Evolutionary conservation across 1,284 basidiomycete species (phyloP).

Genomic region (Ganoderma lingzhi): DNA sequence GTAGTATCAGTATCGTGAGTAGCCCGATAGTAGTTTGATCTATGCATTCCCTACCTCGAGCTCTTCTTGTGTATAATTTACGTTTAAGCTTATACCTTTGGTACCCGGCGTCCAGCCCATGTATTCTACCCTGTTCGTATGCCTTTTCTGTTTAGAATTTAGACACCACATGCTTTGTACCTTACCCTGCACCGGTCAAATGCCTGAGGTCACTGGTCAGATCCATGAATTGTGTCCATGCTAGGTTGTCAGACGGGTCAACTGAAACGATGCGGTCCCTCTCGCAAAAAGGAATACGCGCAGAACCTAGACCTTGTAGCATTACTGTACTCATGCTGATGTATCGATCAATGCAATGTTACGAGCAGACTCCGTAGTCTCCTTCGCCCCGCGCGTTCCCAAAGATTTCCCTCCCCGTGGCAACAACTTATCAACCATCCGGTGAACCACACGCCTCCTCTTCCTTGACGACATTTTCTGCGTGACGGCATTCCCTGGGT

Average conservation of each 20-base stretch:
- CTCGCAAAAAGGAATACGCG: slow-evolving; percentile 8
- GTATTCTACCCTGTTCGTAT: slow-evolving; percentile 9
- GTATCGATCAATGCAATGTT: slow-evolving; percentile 17
- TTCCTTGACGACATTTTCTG: slow-evolving; percentile 20
- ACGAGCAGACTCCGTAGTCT: slow-evolving; percentile 11
- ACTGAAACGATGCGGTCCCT: neutral
- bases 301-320: slow-evolving; percentile 25
- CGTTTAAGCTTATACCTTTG: slow-evolving; percentile 22
- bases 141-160: slow-evolving; percentile 7
- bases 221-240: neutral
- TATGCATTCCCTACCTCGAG: neutral
- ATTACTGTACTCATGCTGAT: slow-evolving; percentile 21
- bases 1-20: slow-evolving; percentile 10
- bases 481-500: slow-evolving; percentile 21
- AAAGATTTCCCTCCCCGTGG: slow-evolving; percentile 21
- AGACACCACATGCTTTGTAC: slow-evolving; percentile 3
- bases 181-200: neutral
- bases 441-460: slow-evolving; percentile 33
- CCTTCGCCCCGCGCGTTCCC: slow-evolving; percentile 10
- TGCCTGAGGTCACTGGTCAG: neutral
- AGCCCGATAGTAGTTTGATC: slow-evolving; percentile 4
- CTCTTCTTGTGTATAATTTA: slow-evolving; percentile 17
- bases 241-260: neutral
- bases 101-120: neutral
- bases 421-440: slow-evolving; percentile 36